Conservation (phyloP, 2,329 filamentous ascomycete species). For the Alternaria angustiovoidea region DNA sequence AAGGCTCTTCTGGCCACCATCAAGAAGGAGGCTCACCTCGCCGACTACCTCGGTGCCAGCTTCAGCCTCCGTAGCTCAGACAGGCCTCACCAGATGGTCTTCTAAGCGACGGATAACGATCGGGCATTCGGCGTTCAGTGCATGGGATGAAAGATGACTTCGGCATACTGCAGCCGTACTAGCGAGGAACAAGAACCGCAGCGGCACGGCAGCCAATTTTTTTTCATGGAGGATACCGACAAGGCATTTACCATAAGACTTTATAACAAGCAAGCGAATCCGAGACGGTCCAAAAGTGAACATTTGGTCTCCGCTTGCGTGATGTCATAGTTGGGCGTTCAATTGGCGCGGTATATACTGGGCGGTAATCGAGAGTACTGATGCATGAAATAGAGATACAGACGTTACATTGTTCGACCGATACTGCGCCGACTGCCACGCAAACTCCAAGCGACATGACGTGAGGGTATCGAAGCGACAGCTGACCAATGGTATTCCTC, state of each 20-base stretch:
- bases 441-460: conserved; percentile 9
- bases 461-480: conserved; percentile 15
- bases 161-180: conserved; percentile 52
- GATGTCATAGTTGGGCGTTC: conserved; percentile 44
- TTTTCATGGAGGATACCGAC: conserved; percentile 50
- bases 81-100: conserved; percentile 99
- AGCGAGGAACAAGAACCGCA: conserved; percentile 47
- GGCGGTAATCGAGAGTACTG: conserved; percentile 38
- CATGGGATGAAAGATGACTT: conserved; percentile 53
- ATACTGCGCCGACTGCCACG: conserved; percentile 19
- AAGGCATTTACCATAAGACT: conserved; percentile 52
- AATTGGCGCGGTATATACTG: conserved; percentile 30
- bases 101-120: conserved; percentile 66
- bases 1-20: conserved; percentile 93
- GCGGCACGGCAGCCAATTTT: conserved; percentile 46
- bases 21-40: conserved; percentile 97
- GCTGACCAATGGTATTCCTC: conserved; percentile 6
- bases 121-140: conserved; percentile 51
- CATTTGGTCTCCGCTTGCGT: conserved; percentile 42
- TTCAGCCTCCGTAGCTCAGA: conserved; percentile 99
- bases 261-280: conserved; percentile 53
- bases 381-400: conserved; percentile 41
- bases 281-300: conserved; percentile 53
- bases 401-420: conserved; percentile 28
- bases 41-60: conserved; percentile 90